These are phyloP conservation scores for Xerophyta viscosa DNA, from an alignment of 106 monocot genomes.

Conservation along the genomic window DNA sequence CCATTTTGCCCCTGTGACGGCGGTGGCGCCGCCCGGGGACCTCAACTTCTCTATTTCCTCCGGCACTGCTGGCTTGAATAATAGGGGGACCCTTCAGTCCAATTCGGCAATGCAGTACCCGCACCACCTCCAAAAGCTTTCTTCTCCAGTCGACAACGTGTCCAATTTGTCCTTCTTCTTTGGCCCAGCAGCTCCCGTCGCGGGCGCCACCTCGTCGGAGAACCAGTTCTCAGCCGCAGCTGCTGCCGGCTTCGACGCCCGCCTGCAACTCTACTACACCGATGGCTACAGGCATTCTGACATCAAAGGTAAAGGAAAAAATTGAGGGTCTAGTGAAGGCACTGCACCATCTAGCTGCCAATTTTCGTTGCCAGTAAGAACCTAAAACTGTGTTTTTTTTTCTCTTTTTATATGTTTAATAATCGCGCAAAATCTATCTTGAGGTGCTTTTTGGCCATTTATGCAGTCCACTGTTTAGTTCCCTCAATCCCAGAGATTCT, in stretches of 20 bases:
- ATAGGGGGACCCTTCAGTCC: constrained; percentile 99
- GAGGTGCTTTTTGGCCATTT: too few relatives aligned
- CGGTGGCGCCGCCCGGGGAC: constrained; percentile 34
- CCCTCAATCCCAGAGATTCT: too few relatives aligned
- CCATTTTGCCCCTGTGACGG: constrained; percentile 49
- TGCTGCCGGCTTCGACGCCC: constrained; percentile 51
- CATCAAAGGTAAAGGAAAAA: constrained; percentile 78
- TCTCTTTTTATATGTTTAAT: too few relatives aligned
- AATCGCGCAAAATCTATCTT: too few relatives aligned
- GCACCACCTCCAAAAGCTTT: constrained; percentile 43
- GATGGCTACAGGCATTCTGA: constrained; percentile 62
- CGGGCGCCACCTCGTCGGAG: constrained; percentile 16
- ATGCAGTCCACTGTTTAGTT: too few relatives aligned
- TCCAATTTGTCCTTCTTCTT: constrained; percentile 73
- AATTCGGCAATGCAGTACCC: constrained; percentile 74
- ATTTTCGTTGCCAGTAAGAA: too few relatives aligned
- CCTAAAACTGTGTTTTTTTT: too few relatives aligned
- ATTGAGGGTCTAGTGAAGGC: too few relatives aligned
- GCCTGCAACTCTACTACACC: constrained; percentile 55
- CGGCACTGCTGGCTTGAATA: constrained; percentile 65
- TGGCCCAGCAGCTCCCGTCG: constrained; percentile 19
- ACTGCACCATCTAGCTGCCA: too few relatives aligned
- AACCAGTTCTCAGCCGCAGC: constrained; percentile 43
- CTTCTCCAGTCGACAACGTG: constrained; percentile 46
- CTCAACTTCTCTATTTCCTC: constrained; percentile 88